Evolutionary conservation across 163 green algal genomes (phyloP), one percentile per base, ranked within the genome.

Genomic region (Scenedesmus sp.): DNA sequence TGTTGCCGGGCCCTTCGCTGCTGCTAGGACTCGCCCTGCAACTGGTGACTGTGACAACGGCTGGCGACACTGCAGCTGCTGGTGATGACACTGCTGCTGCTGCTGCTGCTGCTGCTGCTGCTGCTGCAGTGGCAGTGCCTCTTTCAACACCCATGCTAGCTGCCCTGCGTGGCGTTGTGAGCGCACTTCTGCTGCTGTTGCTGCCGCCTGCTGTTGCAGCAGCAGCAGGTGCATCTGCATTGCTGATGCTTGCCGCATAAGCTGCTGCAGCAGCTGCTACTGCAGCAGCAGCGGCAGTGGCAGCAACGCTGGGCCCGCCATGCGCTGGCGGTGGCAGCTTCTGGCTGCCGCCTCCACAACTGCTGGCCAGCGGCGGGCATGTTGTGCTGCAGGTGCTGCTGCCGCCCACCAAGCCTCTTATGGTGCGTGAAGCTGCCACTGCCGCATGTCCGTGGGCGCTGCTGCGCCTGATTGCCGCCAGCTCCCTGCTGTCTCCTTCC

Each of bases 401-500:
- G 83, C 30, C 4, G 6, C 4, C 9, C 20, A 40, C 16, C 65
- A 76, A 3, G 30, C 65, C 65, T 10, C 65, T 33, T 42, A 59
- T 20, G 43, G n/a, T 81, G 61, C 30, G 3, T 20, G 22, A 68
- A 42, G 40, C 83, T 37, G 59, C 37, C n/a, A 20, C 24, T n/a
- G 44, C 26, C 56, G 46, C 12, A 49, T 51, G 56, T 37, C 33
- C n/a, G 83, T 42, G 35, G 4, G 61, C 33, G 43, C 84, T 89
- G 59, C 84, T 59, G 40, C 84, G 73, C 26, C 84, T 33, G 7
- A 89, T 33, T 43, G 84, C 84, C 22, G 70, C 56, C 12, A 89
- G 61, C 84, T 89, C 18, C 42, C 84, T 81, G 84, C 84, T 89
- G 61, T 89, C 59, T 2, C 40, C 84, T 40, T 89, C 84, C 22